Evolutionary conservation across 106 monocot species (phyloP).

Genomic region (Posidonia australis): DNA sequence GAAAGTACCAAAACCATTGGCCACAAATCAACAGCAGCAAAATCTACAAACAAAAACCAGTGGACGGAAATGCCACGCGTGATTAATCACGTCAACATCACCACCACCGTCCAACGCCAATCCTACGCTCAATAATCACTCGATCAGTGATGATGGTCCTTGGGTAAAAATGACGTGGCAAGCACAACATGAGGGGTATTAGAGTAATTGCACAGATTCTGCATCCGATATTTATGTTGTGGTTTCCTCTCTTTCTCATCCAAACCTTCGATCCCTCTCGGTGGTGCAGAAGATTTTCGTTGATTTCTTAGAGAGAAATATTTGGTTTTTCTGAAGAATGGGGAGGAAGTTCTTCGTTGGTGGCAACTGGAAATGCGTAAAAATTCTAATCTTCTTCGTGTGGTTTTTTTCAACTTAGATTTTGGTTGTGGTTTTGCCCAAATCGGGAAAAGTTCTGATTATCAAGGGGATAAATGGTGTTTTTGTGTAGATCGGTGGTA

Average conservation of each 20-base stretch:
- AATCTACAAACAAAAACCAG: not conserved
- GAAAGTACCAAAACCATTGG: not conserved
- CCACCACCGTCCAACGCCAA: not conserved
- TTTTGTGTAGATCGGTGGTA: not conserved
- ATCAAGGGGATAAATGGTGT: not conserved
- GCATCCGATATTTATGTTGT: not conserved
- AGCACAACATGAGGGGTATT: not conserved
- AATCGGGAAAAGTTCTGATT: not conserved
- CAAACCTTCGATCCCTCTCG: not conserved
- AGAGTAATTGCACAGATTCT: not conserved
- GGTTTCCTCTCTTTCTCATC: not conserved
- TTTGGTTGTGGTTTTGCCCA: not conserved
- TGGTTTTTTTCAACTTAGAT: not conserved
- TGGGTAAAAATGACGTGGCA: not conserved
- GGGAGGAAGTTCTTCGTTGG: slow-evolving; percentile 91
- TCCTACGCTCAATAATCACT: not conserved
- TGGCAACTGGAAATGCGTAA: slow-evolving; percentile 99
- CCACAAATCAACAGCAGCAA: not conserved
- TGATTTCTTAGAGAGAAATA: too few relatives aligned
- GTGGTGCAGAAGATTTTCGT: not conserved
- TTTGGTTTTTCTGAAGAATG: slow-evolving; percentile 22
- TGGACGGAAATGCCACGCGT: not conserved
- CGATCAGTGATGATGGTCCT: not conserved
- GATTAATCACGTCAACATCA: not conserved
- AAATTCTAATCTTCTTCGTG: not conserved